Evolutionary conservation across 495 filamentous ascomycete species (phyloP).

Genomic region (Podospora didyma): DNA sequence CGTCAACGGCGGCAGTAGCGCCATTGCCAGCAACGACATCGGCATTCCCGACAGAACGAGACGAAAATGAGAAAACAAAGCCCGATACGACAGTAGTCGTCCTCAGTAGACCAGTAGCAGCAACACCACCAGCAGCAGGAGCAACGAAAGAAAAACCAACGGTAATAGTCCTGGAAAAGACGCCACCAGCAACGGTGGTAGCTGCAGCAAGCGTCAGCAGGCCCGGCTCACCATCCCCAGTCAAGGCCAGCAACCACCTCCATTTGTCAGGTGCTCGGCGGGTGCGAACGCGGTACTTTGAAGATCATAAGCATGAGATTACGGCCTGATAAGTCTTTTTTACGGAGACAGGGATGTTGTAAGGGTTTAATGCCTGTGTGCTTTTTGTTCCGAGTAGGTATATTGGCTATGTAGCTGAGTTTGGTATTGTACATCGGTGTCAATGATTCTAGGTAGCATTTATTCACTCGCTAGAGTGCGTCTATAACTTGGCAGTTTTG

Average conservation of each 20-base stretch:
- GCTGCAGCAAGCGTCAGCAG: background rate
- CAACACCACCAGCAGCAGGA: background rate
- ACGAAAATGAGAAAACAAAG: background rate
- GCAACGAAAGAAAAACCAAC: background rate
- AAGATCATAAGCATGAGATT: slow-evolving; percentile 17
- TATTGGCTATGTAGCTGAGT: too few relatives aligned
- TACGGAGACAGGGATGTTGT: too few relatives aligned
- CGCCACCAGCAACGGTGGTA: background rate
- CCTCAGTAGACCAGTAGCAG: background rate
- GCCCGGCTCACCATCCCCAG: background rate
- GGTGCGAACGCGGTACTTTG: background rate
- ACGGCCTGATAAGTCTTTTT: slow-evolving; percentile 10
- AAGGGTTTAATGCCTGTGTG: too few relatives aligned
- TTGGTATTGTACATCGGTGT: too few relatives aligned
- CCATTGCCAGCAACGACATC: background rate
- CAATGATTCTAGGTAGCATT: too few relatives aligned
- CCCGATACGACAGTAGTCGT: background rate
- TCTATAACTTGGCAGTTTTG: too few relatives aligned
- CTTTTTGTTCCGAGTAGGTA: too few relatives aligned
- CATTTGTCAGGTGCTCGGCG: slow-evolving; percentile 17
- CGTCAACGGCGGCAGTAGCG: background rate
- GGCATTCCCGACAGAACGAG: background rate
- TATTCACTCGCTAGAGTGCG: too few relatives aligned
- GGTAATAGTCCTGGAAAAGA: background rate
- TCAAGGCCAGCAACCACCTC: slow-evolving; percentile 7